These are phyloP conservation scores for Citrus sinensis DNA, from an alignment of 345 rosid species.

Conservation along the genomic window DVS_A1.0 CM039163.1:52281001-52281500, in stretches of 20 bases:
- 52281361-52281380: conserved; percentile 45
- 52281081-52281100: conserved; percentile 45
- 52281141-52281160: conserved; percentile 53
- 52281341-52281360: conserved; percentile 50
- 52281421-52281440: conserved; percentile 40
- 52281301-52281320: conserved; percentile 44
- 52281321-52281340: conserved; percentile 53
- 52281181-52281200: conserved; percentile 42
- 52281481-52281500: conserved; percentile 46
- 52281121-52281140: conserved; percentile 53
- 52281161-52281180: conserved; percentile 49
- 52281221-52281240: conserved; percentile 53
- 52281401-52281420: conserved; percentile 38
- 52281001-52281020: conserved; percentile 43
- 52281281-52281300: conserved; percentile 38
- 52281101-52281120: conserved; percentile 33
- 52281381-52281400: conserved; percentile 36
- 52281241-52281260: conserved; percentile 60
- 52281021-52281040: conserved; percentile 51
- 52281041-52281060: conserved; percentile 54
- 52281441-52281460: conserved; percentile 54
- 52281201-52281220: conserved; percentile 36
- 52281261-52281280: conserved; percentile 48
- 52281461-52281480: conserved; percentile 45
- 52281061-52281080: conserved; percentile 32